These are phyloP conservation scores for Atkinsonella texensis DNA, from an alignment of 2,329 filamentous ascomycete genomes.

Conservation along the genomic window DNA sequence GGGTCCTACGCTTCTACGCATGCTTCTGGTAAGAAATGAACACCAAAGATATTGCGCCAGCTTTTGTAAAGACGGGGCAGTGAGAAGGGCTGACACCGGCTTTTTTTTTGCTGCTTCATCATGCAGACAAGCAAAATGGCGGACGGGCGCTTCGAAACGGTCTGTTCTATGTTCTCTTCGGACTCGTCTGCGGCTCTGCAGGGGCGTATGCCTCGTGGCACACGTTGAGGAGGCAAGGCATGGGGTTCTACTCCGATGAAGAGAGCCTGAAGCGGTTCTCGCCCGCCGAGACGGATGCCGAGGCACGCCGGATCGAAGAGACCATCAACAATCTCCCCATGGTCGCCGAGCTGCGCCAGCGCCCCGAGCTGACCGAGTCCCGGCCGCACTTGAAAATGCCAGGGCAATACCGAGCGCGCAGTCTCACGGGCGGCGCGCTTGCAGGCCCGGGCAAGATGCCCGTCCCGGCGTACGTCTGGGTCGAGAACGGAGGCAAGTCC, in stretches of 20 bases:
- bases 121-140: not conserved
- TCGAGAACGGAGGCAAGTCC: constrained; percentile 55
- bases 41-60: not conserved
- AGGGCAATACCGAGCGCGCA: constrained; percentile 52
- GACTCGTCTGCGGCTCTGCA: constrained; percentile 17
- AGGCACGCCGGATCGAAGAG: constrained; percentile 51
- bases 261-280: constrained; percentile 59
- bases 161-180: constrained; percentile 16
- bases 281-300: constrained; percentile 35
- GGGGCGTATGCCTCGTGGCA: constrained; percentile 26
- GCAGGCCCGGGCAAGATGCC: constrained; percentile 62
- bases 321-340: constrained; percentile 67
- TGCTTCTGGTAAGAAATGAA: not conserved
- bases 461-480: constrained; percentile 72
- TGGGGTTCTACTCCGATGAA: constrained; percentile 43
- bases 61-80: too few species aligned
- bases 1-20: not conserved
- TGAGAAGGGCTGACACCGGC: not conserved
- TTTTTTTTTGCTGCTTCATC: not conserved
- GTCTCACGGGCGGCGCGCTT: constrained; percentile 72
- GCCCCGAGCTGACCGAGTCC: constrained; percentile 58
- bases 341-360: constrained; percentile 52
- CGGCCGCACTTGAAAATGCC: constrained; percentile 85
- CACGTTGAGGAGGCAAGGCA: constrained; percentile 20
- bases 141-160: constrained; percentile 11